Base-by-base conservation (phyloP, 169 alveolate genomes). In the Blepharisma undulans region DNA sequence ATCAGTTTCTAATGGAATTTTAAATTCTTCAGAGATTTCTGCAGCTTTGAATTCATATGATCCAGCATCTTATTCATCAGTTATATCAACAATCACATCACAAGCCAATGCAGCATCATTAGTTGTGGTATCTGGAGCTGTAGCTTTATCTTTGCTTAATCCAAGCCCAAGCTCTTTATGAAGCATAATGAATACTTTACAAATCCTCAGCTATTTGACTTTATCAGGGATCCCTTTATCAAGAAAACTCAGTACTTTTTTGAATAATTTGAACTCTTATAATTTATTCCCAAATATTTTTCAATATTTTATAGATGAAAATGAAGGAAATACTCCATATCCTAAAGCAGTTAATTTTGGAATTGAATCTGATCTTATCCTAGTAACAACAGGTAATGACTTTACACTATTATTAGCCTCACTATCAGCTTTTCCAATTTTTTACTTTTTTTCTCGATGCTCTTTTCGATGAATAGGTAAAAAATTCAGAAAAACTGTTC, bases 81-180 rank as follows among this genome's bases (percentile, higher is more conserved):
- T 29, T 74, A 14, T 25, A 0, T 22, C 30, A 74, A 29, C 30
- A 25, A 5, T 48, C 14, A 18, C 66, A 10, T 48, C 66, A 48
- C 66, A 48, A 48, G 66, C 66, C 14, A 48, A 48, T 10, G 12
- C 66, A 48, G 66, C 12, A 48, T 12, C 66, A 10, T 18, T 48
- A 12, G 10, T 48, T 5, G 66, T 5, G 14, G 33, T 74, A 14
- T 74, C 80, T 25, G 80, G 4, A 2, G 72, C 89, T 32, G 76
- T 82, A 22, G 29, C 78, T 48, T 19, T 82, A 59, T 34, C 89
- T 21, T 6, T 60, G 29, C n/a, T 82, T 12, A 82, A 82, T 30
- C 89, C 89, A 21, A 86, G 72, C 85, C 91, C 91, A 29, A 85
- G 72, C 5, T 21, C 72, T 71, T 60, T 86, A n/a, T 86, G 91